Evolutionary conservation across 2,329 filamentous ascomycete species (phyloP).

Genomic region (Coccinonectria pachysandricola): DNA sequence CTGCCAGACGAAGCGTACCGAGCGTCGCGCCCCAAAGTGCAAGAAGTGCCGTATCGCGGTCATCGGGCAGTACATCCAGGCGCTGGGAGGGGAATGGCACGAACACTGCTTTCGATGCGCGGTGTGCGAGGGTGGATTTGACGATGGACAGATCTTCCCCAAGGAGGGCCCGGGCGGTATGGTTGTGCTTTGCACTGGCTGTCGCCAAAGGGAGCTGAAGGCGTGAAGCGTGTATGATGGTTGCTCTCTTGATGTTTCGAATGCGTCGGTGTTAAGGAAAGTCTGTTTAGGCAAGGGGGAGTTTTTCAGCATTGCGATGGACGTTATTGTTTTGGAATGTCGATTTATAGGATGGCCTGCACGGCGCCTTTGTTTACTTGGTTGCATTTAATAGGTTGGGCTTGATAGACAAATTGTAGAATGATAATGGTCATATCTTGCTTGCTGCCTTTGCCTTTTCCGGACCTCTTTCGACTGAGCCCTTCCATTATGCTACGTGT

Average conservation of each 20-base stretch:
- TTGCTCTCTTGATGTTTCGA: slow-evolving; percentile 5
- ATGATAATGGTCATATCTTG: too few species aligned
- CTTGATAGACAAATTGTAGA: too few species aligned
- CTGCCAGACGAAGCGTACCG: slow-evolving; percentile 87
- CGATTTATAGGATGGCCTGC: too few species aligned
- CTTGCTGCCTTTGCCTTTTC: too few species aligned
- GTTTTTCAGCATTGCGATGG: slow-evolving; percentile 3
- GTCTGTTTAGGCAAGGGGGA: slow-evolving; percentile 4
- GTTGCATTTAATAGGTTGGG: too few species aligned
- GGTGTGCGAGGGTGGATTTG: slow-evolving; percentile 48
- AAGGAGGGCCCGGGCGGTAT: slow-evolving; percentile 39
- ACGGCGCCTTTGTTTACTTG: too few species aligned
- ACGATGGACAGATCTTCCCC: slow-evolving; percentile 56
- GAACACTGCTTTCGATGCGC: slow-evolving; percentile 80
- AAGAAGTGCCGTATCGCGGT: slow-evolving; percentile 75
- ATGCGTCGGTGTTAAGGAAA: too few species aligned
- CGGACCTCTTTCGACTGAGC: too few species aligned
- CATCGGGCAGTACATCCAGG: slow-evolving; percentile 80
- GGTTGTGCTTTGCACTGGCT: slow-evolving; percentile 50
- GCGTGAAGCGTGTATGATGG: slow-evolving; percentile 20
- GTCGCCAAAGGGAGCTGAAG: slow-evolving; percentile 51
- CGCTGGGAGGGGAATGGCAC: slow-evolving; percentile 89
- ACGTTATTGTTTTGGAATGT: too few species aligned
- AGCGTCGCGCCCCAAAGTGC: slow-evolving; percentile 81
- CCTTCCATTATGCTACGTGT: too few species aligned